Evolutionary conservation across 176 grass and related monocot genomes (phyloP), one percentile per base, ranked within the genome.

Genomic region (Hordeum vulgare): DNA sequence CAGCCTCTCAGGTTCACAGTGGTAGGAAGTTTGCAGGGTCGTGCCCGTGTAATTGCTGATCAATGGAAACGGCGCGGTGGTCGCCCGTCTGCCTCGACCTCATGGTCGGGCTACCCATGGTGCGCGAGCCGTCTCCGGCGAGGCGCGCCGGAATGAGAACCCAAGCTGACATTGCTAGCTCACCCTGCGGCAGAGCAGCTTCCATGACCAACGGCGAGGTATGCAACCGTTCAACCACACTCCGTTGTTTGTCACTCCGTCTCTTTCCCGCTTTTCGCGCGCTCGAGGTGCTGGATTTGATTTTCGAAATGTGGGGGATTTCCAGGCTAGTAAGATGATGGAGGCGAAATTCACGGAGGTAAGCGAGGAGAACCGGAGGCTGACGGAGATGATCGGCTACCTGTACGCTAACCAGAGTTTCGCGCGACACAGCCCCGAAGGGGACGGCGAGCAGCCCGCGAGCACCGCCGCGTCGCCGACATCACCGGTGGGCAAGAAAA

Each of bases 281-380:
- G 29, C 47, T 18, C 28, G 54, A 11, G 8, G 21, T 35, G 5
- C 79, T 59, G 61, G 41, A 33, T 21, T 21, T 71, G 39, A 42
- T 14, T 23, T 2, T n/a, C 13, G 14, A 17, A 70, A 79, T 47
- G 65, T 34, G 60, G 61, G 9, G 8, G 41, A 41, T 74, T 61
- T 31, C 82, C 71, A 74, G 88, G 53, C 51, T 0, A 89, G 64
- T 0, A 90, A 61, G 61, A 40, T 26, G 0, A 15, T 95, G 0
- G 90, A 98, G 88, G 90, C 75, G 3, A 88, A 74, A 63, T 4
- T 98, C 61, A 86, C 81, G 8, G 80, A 91, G 75, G 41, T 95
- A 21, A 95, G 42, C 61, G 84, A 91, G 89, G 93, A 93, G 85
- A 98, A 93, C 83, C 86, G 92, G 72, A 80, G 82, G 72, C 80